Base-by-base conservation (phyloP, 2,329 filamentous ascomycete genomes). In the Penicillium griseofulvum region DNA sequence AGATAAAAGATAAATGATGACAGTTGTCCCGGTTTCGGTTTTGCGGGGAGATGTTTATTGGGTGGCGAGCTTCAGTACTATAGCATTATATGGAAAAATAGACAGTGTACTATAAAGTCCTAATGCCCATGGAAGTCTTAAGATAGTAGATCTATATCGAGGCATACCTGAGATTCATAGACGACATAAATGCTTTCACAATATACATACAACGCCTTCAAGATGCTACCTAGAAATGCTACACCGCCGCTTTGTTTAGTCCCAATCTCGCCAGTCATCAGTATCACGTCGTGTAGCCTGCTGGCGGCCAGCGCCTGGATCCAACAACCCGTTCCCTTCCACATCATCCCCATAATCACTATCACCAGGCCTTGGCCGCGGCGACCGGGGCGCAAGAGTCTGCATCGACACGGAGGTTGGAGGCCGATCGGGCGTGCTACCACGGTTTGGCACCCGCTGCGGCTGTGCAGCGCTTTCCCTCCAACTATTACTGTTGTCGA, bases 351-450 rank as follows among this genome's bases (percentile, higher is more conserved):
- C 72, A 41, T 64, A 68, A 49, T 71, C 70, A 37, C 65, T 71
- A 45, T 74, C 71, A 0, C 69, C 71, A 10, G 70, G 68, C 26
- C 70, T 59, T 2, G 67, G 67, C 1, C 72, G 67, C 11, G 74
- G 73, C 8, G 74, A 76, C 57, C 69, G 68, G 2, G 74, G 74
- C 3, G 68, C 64, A 34, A 77, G 63, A 0, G 74, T 77, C 58
- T 74, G 71, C 73, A 77, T 75, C 2, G 74, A 77, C 3, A 77
- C 71, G 3, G 73, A 74, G 1, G 74, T 75, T 9, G 67, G 60
- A 5, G 74, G 73, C 16, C 70, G 70, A 4, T 74, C 71, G 2
- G 65, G 59, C 10, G 66, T 55, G 31, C 59, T 52, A 8, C 57
- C 55, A 8, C 57, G 56, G 17, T 55, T 65, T 2, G 65, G 59